Conservation (phyloP, 495 filamentous ascomycete genomes). For the Trichocladium antarcticum region DNA sequence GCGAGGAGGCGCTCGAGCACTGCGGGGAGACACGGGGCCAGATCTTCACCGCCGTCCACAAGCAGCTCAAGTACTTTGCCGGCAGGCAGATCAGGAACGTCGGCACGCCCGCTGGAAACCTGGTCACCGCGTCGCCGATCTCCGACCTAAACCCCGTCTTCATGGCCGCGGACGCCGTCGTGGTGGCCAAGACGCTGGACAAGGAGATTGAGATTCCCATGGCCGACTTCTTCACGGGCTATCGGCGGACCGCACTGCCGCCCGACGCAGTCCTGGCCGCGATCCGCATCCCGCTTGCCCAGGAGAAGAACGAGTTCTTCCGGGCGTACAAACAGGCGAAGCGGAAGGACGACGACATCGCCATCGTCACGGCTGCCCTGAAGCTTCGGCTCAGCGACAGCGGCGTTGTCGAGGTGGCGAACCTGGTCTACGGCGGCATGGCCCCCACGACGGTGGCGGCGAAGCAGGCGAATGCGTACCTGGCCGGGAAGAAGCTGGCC, state of each 20-base stretch:
- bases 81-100: slow-evolving; percentile 94
- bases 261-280: slow-evolving; percentile 73
- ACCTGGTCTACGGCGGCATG: slow-evolving; percentile 84
- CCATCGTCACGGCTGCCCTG: slow-evolving; percentile 80
- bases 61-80: slow-evolving; percentile 84
- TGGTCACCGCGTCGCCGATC: slow-evolving; percentile 91
- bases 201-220: slow-evolving; percentile 76
- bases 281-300: slow-evolving; percentile 69
- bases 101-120: slow-evolving; percentile 87
- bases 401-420: slow-evolving; percentile 55
- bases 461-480: slow-evolving; percentile 56
- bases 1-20: slow-evolving; percentile 62
- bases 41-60: slow-evolving; percentile 60
- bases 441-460: slow-evolving; percentile 76
- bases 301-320: slow-evolving; percentile 56
- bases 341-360: slow-evolving; percentile 93
- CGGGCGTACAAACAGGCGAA: slow-evolving; percentile 89
- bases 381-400: slow-evolving; percentile 55
- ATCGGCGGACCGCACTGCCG: slow-evolving; percentile 72
- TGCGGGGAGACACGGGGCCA: slow-evolving; percentile 66
- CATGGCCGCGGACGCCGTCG: slow-evolving; percentile 68
- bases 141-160: slow-evolving; percentile 95
- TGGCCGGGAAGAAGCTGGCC: slow-evolving; percentile 68
- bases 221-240: slow-evolving; percentile 85
- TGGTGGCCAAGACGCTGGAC: slow-evolving; percentile 64